These are phyloP conservation scores for Casaregolazyma lundiana DNA, from an alignment of 1,139 yeast species.

Conservation along the genomic window DNA sequence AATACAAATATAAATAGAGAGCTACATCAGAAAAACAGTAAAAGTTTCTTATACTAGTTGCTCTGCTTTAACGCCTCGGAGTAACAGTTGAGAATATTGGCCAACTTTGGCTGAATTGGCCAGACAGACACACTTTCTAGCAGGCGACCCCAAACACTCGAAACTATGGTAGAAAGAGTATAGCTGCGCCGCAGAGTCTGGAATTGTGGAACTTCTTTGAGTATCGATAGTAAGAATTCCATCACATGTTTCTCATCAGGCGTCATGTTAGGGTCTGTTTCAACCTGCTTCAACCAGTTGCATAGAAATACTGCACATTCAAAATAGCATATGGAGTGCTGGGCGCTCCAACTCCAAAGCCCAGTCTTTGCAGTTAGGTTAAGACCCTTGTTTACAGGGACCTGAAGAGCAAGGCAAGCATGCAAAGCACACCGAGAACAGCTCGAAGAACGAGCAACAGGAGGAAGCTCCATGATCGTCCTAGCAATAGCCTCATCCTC, in stretches of 20 bases:
- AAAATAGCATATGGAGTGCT: conserved; percentile 2
- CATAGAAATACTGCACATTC: conserved; percentile 4
- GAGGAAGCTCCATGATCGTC: neutral
- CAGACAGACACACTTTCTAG: neutral
- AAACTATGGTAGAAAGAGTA: neutral
- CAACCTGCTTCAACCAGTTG: conserved; percentile 3
- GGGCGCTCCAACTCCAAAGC: conserved; percentile 4
- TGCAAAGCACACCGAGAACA: neutral
- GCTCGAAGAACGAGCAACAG: neutral
- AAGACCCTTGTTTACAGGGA: neutral
- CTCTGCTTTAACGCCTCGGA: neutral
- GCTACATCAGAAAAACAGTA: too few relatives aligned
- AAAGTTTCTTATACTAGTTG: too few relatives aligned
- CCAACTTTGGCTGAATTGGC: neutral
- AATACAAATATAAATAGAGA: too few relatives aligned
- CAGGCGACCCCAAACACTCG: neutral
- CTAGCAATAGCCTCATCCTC: neutral
- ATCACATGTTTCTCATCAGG: neutral
- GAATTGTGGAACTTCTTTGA: neutral
- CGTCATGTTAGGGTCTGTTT: neutral
- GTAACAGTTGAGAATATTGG: neutral
- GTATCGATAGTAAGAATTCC: neutral
- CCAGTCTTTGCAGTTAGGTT: neutral
- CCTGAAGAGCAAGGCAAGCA: conserved; percentile 2
- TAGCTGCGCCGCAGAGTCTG: neutral